A percentile compares a stretch with the other conserved stretches of the same genome.
Evolutionary conservation across 257 asterid genomes (phyloP).

Genomic region (Nicotiana obtusifolia): DNA sequence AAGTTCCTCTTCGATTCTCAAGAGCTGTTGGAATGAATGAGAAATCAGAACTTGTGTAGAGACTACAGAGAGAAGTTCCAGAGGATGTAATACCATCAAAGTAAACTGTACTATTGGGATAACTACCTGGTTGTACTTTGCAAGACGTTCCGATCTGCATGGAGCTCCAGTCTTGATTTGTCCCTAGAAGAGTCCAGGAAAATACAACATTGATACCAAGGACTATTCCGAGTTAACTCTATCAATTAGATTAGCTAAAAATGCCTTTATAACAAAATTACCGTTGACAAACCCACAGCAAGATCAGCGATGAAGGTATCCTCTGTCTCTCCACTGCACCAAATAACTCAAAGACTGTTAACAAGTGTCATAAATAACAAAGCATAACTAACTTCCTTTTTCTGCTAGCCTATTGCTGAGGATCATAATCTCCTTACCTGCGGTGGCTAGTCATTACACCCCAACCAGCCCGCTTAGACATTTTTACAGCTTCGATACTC

Average conservation of each 20-base stretch:
- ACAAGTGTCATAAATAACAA: neutral
- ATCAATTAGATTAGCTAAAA: neutral
- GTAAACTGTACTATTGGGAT: neutral
- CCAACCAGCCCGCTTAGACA: conserved; percentile 98
- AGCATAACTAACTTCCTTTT: neutral
- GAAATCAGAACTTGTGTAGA: too few species aligned
- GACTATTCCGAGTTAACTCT: neutral
- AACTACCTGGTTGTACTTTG: neutral
- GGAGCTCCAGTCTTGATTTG: conserved; percentile 17
- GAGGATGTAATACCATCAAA: neutral
- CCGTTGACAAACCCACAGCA: conserved; percentile 90
- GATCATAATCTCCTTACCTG: conserved; percentile 34
- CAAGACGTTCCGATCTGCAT: too few species aligned
- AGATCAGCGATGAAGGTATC: conserved; percentile 98
- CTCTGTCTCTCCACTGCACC: conserved; percentile 87
- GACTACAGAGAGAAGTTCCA: neutral
- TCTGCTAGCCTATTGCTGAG: neutral
- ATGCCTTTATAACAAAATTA: conserved; percentile 16
- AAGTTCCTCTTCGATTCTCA: conserved; percentile 92
- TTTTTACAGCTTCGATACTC: conserved; percentile 46
- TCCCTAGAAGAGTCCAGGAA: conserved; percentile 41
- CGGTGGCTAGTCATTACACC: conserved; percentile 99
- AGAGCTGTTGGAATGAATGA: conserved; percentile 32
- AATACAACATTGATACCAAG: conserved; percentile 4
- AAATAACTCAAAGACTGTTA: neutral